phyloP scores from a whole-genome alignment of 495 filamentous ascomycete species.

The Aspergillus cavernicola region DNA sequence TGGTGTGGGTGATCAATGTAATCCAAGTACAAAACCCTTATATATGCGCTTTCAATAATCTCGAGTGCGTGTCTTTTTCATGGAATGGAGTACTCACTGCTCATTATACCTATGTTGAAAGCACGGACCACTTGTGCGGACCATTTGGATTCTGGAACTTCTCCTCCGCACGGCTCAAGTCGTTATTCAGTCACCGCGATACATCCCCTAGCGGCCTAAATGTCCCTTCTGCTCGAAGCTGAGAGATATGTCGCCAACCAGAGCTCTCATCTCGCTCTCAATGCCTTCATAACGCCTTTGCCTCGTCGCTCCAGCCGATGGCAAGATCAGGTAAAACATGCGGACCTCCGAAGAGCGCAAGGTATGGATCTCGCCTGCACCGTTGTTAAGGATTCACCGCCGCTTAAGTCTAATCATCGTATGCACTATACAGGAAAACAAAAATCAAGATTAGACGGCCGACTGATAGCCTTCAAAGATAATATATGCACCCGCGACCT shows the following conservation, averaged over 20 bases:
- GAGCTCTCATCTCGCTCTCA: slow-evolving; percentile 32
- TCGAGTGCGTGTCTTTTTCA: no score
- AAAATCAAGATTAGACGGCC: slow-evolving; percentile 44
- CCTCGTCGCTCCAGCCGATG: slow-evolving; percentile 28
- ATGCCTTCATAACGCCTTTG: slow-evolving; percentile 45
- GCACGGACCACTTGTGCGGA: neutral
- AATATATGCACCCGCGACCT: slow-evolving; percentile 73
- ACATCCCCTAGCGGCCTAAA: slow-evolving; percentile 21
- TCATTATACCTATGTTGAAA: no score
- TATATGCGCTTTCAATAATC: no score
- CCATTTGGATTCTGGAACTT: neutral
- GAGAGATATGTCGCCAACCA: slow-evolving; percentile 49
- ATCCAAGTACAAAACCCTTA: no score
- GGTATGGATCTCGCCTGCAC: slow-evolving; percentile 20
- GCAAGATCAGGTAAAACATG: slow-evolving; percentile 34
- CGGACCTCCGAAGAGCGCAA: slow-evolving; percentile 36
- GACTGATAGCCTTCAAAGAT: slow-evolving; percentile 78
- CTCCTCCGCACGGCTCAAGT: neutral
- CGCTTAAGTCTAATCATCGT: neutral
- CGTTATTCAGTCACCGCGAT: neutral
- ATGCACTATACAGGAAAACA: slow-evolving; percentile 21
- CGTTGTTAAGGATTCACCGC: neutral
- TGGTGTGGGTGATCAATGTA: no score
- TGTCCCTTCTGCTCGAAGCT: slow-evolving; percentile 49
- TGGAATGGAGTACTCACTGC: no score